Conservation (phyloP, 2,329 filamentous ascomycete species). For the Alternaria tenuissima region DNA sequence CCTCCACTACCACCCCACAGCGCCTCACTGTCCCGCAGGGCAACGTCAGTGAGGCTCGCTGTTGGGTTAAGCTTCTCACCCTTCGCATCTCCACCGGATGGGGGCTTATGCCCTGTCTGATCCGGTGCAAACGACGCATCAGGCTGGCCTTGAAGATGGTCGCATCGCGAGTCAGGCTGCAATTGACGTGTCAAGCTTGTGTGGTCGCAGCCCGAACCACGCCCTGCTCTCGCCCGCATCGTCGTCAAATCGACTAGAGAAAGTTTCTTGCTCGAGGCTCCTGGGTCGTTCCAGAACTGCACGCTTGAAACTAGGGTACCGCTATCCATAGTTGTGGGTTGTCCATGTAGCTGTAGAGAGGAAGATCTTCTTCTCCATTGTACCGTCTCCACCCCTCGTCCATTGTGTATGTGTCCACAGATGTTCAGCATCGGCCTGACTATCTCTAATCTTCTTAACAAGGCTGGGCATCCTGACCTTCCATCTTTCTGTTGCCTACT, state of each 20-base stretch:
- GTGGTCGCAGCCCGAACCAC: conserved; percentile 40
- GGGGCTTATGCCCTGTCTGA: conserved; percentile 18
- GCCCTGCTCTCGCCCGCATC: conserved; percentile 44
- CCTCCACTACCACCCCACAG: conserved; percentile 17
- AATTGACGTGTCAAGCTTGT: conserved; percentile 39
- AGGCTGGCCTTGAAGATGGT: conserved; percentile 29
- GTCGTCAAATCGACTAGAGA: conserved; percentile 69
- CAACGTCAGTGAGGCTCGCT: conserved; percentile 28
- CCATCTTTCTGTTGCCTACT: conserved; percentile 27
- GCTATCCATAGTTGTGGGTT: conserved; percentile 5
- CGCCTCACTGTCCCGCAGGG: conserved; percentile 34
- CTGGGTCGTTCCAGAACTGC: conserved; percentile 67
- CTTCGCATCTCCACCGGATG: conserved; percentile 30
- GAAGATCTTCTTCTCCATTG: conserved; percentile 62
- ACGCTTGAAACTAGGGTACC: conserved; percentile 56
- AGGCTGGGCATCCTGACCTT: conserved; percentile 66
- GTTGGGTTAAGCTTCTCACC: conserved; percentile 31
- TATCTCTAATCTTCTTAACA: conserved; percentile 65
- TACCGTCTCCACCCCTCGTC: conserved; percentile 69
- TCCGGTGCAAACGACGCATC: conserved; percentile 10
- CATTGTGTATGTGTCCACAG: conserved; percentile 77
- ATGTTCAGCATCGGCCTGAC: conserved; percentile 71
- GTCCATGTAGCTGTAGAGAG: neutral
- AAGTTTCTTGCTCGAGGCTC: conserved; percentile 65
- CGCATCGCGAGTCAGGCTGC: conserved; percentile 20